A percentile compares a stretch with the other conserved stretches of the same genome.
phyloP scores from a whole-genome alignment of 345 rosid genomes.

The Eucalyptus polyanthemos region DNA sequence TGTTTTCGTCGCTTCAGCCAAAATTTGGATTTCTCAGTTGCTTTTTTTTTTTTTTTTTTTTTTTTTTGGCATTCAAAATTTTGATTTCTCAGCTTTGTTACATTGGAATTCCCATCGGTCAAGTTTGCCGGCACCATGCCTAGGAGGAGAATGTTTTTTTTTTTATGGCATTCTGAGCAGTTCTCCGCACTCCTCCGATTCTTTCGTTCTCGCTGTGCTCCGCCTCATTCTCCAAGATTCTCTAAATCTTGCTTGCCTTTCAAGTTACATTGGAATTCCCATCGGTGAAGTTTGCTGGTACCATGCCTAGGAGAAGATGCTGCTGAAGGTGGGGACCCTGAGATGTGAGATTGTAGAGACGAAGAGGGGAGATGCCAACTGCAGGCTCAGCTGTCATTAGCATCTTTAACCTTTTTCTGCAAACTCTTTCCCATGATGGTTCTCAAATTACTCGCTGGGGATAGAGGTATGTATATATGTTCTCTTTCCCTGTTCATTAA shows the following conservation, averaged over 20 bases:
- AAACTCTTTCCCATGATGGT: not conserved
- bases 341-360: not conserved
- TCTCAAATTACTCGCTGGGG: not conserved
- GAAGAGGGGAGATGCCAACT: not conserved
- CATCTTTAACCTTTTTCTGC: not conserved
- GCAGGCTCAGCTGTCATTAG: not conserved
- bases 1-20: too few relatives aligned
- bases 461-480: not conserved
- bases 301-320: fast-evolving
- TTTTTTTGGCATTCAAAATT: too few relatives aligned
- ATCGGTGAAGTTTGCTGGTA: fast-evolving
- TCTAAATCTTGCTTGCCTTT: not conserved
- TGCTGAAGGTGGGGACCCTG: too few relatives aligned
- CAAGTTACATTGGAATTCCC: not conserved
- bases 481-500: not conserved
- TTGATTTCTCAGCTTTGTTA: too few relatives aligned
- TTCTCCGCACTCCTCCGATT: too few relatives aligned
- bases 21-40: too few relatives aligned
- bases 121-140: too few relatives aligned
- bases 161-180: too few relatives aligned
- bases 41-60: too few relatives aligned
- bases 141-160: too few relatives aligned
- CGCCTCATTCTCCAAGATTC: not conserved
- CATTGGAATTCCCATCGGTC: too few relatives aligned
- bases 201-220: not conserved